Percentiles rank a stretch among this genome's conserved stretches.
phyloP scores from a whole-genome alignment of 345 rosid genomes.

The Citropsis articulata region DNA sequence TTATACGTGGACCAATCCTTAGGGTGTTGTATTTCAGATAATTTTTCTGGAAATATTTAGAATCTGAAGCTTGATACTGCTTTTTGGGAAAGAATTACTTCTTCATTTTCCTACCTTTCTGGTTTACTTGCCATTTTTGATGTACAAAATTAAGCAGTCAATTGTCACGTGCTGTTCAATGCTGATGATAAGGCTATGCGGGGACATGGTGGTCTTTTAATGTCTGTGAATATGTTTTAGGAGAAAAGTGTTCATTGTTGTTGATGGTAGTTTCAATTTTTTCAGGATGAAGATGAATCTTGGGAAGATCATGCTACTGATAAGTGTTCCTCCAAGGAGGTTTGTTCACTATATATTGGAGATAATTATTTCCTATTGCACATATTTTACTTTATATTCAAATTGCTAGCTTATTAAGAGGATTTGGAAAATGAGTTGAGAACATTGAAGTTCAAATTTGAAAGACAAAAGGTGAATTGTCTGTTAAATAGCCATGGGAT shows the following conservation, averaged over 20 bases:
- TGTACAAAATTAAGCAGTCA: background rate
- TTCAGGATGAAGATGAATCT: constrained; percentile 57
- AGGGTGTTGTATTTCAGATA: background rate
- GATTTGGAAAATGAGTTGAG: background rate
- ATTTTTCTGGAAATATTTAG: background rate
- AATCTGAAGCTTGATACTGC: background rate
- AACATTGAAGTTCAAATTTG: too few relatives aligned
- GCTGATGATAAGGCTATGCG: background rate
- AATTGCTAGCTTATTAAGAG: too few relatives aligned
- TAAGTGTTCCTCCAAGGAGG: constrained; percentile 43
- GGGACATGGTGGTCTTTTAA: background rate
- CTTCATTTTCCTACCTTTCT: background rate
- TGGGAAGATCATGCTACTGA: constrained; percentile 68
- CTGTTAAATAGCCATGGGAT: too few relatives aligned
- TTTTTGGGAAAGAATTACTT: background rate
- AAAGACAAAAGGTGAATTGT: too few relatives aligned
- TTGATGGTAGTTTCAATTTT: background rate
- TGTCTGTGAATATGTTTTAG: background rate
- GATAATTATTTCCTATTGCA: background rate
- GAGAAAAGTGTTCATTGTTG: background rate
- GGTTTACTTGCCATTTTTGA: background rate
- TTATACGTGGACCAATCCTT: background rate
- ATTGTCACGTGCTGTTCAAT: background rate
- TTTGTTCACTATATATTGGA: constrained; percentile 16
- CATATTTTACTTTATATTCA: background rate